Conservation (phyloP, 2,329 filamentous ascomycete genomes). For the Pestalotiopsis sp. region DNA sequence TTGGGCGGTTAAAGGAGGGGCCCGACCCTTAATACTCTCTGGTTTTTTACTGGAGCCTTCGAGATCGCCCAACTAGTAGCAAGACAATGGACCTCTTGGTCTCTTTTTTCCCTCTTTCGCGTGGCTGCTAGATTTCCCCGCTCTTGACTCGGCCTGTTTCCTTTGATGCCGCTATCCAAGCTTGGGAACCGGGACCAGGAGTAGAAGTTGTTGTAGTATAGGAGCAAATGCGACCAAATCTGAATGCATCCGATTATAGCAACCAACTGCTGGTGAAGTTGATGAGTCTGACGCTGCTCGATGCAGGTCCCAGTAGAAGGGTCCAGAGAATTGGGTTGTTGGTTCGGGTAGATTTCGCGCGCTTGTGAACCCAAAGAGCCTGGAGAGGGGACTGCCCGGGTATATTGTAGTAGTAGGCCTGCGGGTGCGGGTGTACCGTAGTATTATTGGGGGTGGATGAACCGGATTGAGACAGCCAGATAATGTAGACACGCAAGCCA, state of each 20-base stretch:
- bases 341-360: slow-evolving; percentile 6
- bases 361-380: slow-evolving; percentile 9
- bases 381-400: neutral
- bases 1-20: slow-evolving; percentile 7
- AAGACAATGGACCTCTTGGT: neutral
- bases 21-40: slow-evolving; percentile 4
- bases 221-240: neutral
- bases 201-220: neutral
- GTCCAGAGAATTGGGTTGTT: slow-evolving; percentile 10
- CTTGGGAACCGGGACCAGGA: neutral
- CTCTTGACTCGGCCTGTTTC: slow-evolving; percentile 3
- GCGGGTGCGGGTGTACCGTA: neutral
- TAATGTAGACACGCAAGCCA: neutral
- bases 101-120: neutral
- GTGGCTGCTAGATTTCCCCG: slow-evolving; percentile 5
- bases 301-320: slow-evolving; percentile 9
- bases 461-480: neutral
- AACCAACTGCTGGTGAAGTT: neutral
- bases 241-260: neutral
- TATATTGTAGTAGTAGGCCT: neutral
- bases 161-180: neutral
- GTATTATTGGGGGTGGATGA: neutral
- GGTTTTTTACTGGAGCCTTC: neutral
- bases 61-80: neutral
- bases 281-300: neutral